Conservation (phyloP, 192 early-diverging fungal species). For the Chytriomyces hyalinus region DNA sequence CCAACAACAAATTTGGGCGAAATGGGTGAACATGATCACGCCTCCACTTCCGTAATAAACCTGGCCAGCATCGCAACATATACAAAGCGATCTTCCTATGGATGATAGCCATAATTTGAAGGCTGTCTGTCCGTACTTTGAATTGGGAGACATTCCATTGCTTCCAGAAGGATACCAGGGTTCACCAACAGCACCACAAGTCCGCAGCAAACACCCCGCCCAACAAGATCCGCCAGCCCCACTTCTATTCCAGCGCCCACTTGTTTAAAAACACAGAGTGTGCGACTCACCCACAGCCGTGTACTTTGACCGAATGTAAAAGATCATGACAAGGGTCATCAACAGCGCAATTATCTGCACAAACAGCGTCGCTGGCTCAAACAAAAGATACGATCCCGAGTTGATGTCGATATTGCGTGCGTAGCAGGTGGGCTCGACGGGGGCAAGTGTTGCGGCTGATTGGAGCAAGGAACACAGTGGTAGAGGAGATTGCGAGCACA, state of each 20-base stretch:
- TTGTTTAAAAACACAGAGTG: background rate
- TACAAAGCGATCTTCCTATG: too few relatives aligned
- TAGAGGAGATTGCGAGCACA: conserved; percentile 83
- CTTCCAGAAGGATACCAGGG: too few relatives aligned
- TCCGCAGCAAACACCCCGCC: too few relatives aligned
- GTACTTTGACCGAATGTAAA: conserved; percentile 96
- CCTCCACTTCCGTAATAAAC: conserved; percentile 7
- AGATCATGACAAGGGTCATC: conserved; percentile 99
- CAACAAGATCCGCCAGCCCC: conserved; percentile 1
- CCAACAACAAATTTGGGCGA: background rate
- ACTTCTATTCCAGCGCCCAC: background rate
- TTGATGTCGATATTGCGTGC: conserved; percentile 91
- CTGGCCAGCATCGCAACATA: too few relatives aligned
- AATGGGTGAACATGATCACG: background rate
- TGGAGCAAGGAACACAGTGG: conserved; percentile 87
- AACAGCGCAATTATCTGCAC: conserved; percentile 90
- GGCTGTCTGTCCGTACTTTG: too few relatives aligned
- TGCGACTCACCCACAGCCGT: conserved; percentile 88
- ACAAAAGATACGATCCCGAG: conserved; percentile 72
- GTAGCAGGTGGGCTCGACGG: conserved; percentile 90
- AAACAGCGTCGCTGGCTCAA: conserved; percentile 95
- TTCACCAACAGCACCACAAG: too few relatives aligned
- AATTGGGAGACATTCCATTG: too few relatives aligned
- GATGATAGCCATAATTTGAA: too few relatives aligned
- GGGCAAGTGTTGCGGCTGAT: conserved; percentile 61